Conservation (phyloP, 2,329 filamentous ascomycete species). For the Monilinia laxa region DNA sequence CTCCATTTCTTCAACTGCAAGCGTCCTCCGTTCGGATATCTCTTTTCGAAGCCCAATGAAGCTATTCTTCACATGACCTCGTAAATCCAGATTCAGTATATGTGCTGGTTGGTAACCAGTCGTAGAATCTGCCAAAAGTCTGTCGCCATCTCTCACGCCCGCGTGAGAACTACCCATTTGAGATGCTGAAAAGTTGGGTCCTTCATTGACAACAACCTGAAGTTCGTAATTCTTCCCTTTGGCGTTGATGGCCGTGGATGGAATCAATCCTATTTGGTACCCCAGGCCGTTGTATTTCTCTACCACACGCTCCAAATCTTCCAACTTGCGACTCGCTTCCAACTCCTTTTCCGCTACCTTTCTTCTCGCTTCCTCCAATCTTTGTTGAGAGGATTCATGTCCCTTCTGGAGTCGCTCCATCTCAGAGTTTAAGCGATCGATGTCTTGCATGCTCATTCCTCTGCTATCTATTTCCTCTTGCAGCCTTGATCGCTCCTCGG, state of each 20-base stretch:
- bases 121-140: slow-evolving; percentile 75
- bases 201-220: slow-evolving; percentile 74
- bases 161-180: slow-evolving; percentile 44
- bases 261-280: slow-evolving; percentile 91
- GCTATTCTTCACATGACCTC: slow-evolving; percentile 75
- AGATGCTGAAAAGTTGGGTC: slow-evolving; percentile 71
- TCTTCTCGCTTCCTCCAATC: slow-evolving; percentile 82
- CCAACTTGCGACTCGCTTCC: slow-evolving; percentile 82
- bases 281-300: slow-evolving; percentile 92
- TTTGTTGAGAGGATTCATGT: slow-evolving; percentile 71
- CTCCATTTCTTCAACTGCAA: slow-evolving; percentile 85
- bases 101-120: slow-evolving; percentile 90
- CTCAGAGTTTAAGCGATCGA: slow-evolving; percentile 97
- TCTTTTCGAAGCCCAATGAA: slow-evolving; percentile 81
- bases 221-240: slow-evolving; percentile 85
- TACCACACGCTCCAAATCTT: slow-evolving; percentile 87
- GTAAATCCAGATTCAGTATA: slow-evolving; percentile 83
- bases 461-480: slow-evolving; percentile 88
- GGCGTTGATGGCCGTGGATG: slow-evolving; percentile 78
- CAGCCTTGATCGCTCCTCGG: slow-evolving; percentile 75
- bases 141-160: slow-evolving; percentile 58
- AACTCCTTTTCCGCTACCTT: slow-evolving; percentile 80
- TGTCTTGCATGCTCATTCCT: slow-evolving; percentile 95
- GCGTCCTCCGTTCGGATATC: slow-evolving; percentile 82
- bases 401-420: slow-evolving; percentile 89